Conservation (phyloP, 768 basidiomycete genomes). For the Mrakia gelida region DNA sequence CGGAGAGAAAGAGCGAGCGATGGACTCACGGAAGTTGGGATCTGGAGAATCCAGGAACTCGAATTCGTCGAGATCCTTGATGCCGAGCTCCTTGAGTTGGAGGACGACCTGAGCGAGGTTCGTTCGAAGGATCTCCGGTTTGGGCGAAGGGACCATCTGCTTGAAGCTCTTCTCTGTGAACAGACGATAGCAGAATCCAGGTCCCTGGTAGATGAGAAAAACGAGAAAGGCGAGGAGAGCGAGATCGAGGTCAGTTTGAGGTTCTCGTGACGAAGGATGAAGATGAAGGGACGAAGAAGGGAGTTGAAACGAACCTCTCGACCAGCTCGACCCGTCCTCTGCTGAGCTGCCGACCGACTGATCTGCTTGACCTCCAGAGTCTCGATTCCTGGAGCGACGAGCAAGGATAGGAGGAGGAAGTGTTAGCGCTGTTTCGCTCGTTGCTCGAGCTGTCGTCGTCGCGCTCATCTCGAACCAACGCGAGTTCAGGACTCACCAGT, state of each 20-base stretch:
- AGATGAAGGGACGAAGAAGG: background rate
- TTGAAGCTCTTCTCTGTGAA: slow-evolving; percentile 81
- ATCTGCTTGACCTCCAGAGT: slow-evolving; percentile 75
- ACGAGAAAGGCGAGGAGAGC: background rate
- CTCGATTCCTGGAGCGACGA: slow-evolving; percentile 66
- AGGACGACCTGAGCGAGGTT: slow-evolving; percentile 77
- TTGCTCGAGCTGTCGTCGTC: background rate
- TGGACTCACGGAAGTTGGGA: slow-evolving; percentile 61
- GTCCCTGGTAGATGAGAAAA: slow-evolving; percentile 50
- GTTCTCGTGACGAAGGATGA: no score
- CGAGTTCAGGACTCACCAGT: slow-evolving; percentile 49
- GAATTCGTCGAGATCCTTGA: slow-evolving; percentile 68
- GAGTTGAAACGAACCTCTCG: slow-evolving; percentile 61
- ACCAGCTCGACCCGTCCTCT: slow-evolving; percentile 93
- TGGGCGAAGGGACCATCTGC: slow-evolving; percentile 59
- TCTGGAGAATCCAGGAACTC: slow-evolving; percentile 88
- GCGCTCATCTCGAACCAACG: background rate
- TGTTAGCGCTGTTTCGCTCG: background rate
- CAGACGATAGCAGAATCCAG: slow-evolving; percentile 82
- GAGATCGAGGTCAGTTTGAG: background rate
- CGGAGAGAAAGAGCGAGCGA: background rate
- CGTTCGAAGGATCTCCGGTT: slow-evolving; percentile 87
- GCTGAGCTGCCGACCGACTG: slow-evolving; percentile 74
- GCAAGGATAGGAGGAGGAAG: background rate
- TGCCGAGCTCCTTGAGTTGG: slow-evolving; percentile 73